Percentiles rank a stretch among this genome's conserved stretches.
Evolutionary conservation across 1,139 yeast genomes (phyloP).

Genomic region (Diutina neorugosa): DNA sequence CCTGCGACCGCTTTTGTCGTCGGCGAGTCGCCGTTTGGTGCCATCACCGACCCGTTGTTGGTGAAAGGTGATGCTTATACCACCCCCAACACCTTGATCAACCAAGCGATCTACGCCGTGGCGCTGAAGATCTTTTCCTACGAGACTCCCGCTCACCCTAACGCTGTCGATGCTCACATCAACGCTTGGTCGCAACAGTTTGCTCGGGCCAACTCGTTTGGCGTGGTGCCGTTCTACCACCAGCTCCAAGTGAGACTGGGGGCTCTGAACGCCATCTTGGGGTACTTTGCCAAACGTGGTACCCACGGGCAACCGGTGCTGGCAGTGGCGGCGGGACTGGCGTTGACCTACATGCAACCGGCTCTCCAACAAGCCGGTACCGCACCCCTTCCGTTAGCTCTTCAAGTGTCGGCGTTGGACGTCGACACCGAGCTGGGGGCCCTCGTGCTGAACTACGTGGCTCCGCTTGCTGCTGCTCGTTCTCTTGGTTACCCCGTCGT

Average conservation of each 20-base stretch:
- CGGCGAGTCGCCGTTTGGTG: slow-evolving; percentile 33
- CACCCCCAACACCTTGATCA: slow-evolving; percentile 53
- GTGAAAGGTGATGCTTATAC: slow-evolving; percentile 40
- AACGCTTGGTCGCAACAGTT: slow-evolving; percentile 47
- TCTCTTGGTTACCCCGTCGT: slow-evolving; percentile 59
- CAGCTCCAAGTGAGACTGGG: slow-evolving; percentile 73
- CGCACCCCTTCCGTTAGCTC: slow-evolving; percentile 45
- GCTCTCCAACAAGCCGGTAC: slow-evolving; percentile 19
- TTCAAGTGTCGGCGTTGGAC: slow-evolving; percentile 66
- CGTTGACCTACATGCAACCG: slow-evolving; percentile 58
- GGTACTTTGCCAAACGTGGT: slow-evolving; percentile 34
- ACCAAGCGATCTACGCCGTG: slow-evolving; percentile 54
- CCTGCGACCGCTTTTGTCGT: not conserved
- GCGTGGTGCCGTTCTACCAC: slow-evolving; percentile 44
- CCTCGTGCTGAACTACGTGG: slow-evolving; percentile 55
- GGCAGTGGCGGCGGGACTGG: slow-evolving; percentile 56
- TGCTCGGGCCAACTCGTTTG: slow-evolving; percentile 40
- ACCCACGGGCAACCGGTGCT: slow-evolving; percentile 27
- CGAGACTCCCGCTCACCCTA: slow-evolving; percentile 48
- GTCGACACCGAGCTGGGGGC: slow-evolving; percentile 41
- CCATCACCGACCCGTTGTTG: slow-evolving; percentile 43
- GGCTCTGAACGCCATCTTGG: slow-evolving; percentile 70
- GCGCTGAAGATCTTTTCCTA: slow-evolving; percentile 61
- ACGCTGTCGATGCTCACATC: slow-evolving; percentile 48
- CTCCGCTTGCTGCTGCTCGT: slow-evolving; percentile 53